Evolutionary conservation across 2,329 filamentous ascomycete genomes (phyloP), one percentile per base, ranked within the genome.

Genomic region (Zarea fungicola): DNA sequence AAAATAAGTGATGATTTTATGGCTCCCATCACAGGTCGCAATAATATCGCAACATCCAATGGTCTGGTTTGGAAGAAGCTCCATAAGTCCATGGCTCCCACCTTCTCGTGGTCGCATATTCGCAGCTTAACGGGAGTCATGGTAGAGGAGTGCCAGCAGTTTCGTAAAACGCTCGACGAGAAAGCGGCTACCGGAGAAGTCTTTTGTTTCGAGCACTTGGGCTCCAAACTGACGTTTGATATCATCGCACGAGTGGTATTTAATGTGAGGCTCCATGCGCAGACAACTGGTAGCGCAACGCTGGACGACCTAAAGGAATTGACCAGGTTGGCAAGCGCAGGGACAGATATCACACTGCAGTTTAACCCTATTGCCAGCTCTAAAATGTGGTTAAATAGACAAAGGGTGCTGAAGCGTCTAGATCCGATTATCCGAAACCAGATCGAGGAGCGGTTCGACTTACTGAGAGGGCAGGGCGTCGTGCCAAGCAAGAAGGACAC

Each of bases 51-150:
- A 8, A 14, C 28, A 8, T 8, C 51, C 10, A 64, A 63, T 34
- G 61, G 61, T 5, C 47, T 56, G 2, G 23, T 60, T 2, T 64
- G 62, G 60, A 61, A 62, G 53, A 56, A 55, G 39, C 52, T 62
- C 5, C 60, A 63, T 51, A 56, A 54, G 13, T 53, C 56, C 42
- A 59, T 64, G 49, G 54, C 56, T 5, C 57, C 61, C 5, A 58
- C 56, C 10, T 59, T 63, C 34, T 55, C 57, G 2, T 54, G 51
- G 16, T 54, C 55, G 4, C 54, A 61, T 40, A 55, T 62, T 25
- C 56, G 56, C 25, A 54, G 48, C 25, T 52, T 61, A 37, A 53
- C 54, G 7, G 56, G 51, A 10, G 42, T 60, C 41, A 59, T 62
- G 29, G 54, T 53, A 31, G 59, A 61, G 32, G 56, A 63, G 35